Percentiles rank a stretch among this genome's conserved stretches.
Evolutionary conservation across 1,284 basidiomycete species (phyloP).

Genomic region (Ustilago curta): DNA sequence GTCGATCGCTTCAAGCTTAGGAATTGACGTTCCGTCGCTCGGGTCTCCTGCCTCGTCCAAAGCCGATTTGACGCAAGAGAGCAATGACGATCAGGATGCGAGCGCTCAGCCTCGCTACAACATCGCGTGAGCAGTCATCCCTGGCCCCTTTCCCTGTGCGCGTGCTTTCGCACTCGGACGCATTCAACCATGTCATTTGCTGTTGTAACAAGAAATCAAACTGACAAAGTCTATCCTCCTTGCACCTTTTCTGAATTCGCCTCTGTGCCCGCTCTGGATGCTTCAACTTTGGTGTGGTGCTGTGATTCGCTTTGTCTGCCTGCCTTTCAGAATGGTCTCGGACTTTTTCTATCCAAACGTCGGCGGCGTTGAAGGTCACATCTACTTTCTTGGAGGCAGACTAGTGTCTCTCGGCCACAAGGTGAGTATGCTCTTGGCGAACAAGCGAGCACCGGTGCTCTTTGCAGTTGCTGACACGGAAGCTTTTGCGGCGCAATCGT

Average conservation of each 20-base stretch:
- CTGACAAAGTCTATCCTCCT: conserved; percentile 9
- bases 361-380: conserved; percentile 96
- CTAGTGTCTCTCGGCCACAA: conserved; percentile 87
- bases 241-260: background rate
- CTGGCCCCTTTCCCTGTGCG: background rate
- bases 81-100: conserved; percentile 3
- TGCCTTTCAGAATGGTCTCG: conserved; percentile 86
- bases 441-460: background rate
- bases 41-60: background rate
- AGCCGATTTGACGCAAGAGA: background rate
- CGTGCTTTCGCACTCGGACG: background rate
- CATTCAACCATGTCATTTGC: background rate
- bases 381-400: conserved; percentile 76
- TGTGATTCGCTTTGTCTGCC: background rate
- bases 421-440: conserved; percentile 71
- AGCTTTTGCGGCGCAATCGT: too few species aligned
- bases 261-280: background rate
- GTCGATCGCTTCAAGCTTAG: conserved; percentile 21
- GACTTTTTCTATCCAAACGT: conserved; percentile 97
- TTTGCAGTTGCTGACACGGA: background rate
- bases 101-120: conserved; percentile 38
- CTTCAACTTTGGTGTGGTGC: background rate
- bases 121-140: conserved; percentile 49
- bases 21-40: conserved; percentile 20
- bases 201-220: background rate